These are phyloP conservation scores for Globisporangium nunn DNA, from an alignment of 352 stramenopile genomes.

Conservation along the genomic window DNA sequence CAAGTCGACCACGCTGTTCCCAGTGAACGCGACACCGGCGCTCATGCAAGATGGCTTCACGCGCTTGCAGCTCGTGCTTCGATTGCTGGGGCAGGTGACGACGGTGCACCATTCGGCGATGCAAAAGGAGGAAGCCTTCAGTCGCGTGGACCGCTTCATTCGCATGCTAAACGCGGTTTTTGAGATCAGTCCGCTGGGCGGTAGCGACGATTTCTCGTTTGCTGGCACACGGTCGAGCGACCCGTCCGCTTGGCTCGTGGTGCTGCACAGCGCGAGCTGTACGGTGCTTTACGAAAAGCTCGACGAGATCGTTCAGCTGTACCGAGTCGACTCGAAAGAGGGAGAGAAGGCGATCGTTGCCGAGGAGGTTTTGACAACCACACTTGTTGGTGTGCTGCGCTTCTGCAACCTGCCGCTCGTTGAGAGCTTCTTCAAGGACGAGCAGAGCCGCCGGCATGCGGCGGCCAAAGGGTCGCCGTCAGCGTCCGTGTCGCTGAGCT, in stretches of 20 bases:
- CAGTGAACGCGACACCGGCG: slow-evolving; percentile 29
- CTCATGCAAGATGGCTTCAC: slow-evolving; percentile 79
- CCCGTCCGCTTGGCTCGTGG: slow-evolving; percentile 51
- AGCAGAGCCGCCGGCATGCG: slow-evolving; percentile 10
- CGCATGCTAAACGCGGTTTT: slow-evolving; percentile 51
- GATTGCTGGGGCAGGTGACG: slow-evolving; percentile 57
- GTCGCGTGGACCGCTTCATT: slow-evolving; percentile 46
- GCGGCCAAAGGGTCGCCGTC: slow-evolving; percentile 12
- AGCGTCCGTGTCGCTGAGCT: slow-evolving; percentile 33
- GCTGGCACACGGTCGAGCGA: slow-evolving; percentile 20
- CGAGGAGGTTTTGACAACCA: slow-evolving; percentile 55
- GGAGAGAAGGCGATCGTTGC: slow-evolving; percentile 18
- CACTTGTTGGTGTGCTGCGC: slow-evolving; percentile 52
- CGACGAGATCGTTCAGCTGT: slow-evolving; percentile 72
- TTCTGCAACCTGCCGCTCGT: slow-evolving; percentile 78
- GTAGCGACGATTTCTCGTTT: slow-evolving; percentile 2
- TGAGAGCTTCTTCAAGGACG: slow-evolving; percentile 60
- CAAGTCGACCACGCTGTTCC: slow-evolving; percentile 21
- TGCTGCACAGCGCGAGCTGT: slow-evolving; percentile 63
- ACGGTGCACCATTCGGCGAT: slow-evolving; percentile 49
- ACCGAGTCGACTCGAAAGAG: slow-evolving; percentile 22
- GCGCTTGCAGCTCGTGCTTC: slow-evolving; percentile 56
- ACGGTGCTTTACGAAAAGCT: slow-evolving; percentile 78
- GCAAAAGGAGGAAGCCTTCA: slow-evolving; percentile 34
- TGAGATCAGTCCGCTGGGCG: slow-evolving; percentile 20